phyloP scores from a whole-genome alignment of 2,329 filamentous ascomycete species.

The Colletotrichum falcatum region DNA sequence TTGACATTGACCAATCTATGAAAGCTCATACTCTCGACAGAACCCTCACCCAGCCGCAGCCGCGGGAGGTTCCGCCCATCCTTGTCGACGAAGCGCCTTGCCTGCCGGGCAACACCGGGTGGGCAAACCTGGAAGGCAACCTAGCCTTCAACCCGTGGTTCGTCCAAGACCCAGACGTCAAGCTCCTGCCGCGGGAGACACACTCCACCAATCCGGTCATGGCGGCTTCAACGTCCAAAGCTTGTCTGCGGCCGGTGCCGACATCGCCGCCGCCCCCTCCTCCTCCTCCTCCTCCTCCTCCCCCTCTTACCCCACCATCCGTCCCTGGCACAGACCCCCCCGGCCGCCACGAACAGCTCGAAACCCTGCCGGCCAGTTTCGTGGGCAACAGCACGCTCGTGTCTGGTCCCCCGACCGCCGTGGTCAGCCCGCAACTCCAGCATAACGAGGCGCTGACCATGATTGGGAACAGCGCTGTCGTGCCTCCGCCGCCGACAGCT shows the following conservation, averaged over 20 bases:
- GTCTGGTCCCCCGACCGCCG: not conserved
- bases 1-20: conserved; percentile 2
- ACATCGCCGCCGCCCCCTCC: not conserved
- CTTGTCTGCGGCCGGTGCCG: not conserved
- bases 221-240: not conserved
- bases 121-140: not conserved
- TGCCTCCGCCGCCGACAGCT: too few relatives aligned
- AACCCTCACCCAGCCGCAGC: not conserved
- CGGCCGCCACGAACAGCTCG: not conserved
- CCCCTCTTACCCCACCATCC: not conserved
- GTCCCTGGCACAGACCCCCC: not conserved
- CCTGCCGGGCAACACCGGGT: not conserved
- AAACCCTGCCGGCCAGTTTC: not conserved
- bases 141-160: not conserved
- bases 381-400: conserved; percentile 10
- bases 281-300: not conserved
- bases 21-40: not conserved
- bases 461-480: too few relatives aligned
- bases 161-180: not conserved
- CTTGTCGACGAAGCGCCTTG: not conserved
- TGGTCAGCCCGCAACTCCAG: not conserved
- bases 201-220: too few relatives aligned
- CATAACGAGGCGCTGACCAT: too few relatives aligned
- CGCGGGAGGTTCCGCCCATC: not conserved
- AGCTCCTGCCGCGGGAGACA: not conserved